Evolutionary conservation across 441 rosid species (phyloP).

Genomic region (Brassica hybrid): DNA sequence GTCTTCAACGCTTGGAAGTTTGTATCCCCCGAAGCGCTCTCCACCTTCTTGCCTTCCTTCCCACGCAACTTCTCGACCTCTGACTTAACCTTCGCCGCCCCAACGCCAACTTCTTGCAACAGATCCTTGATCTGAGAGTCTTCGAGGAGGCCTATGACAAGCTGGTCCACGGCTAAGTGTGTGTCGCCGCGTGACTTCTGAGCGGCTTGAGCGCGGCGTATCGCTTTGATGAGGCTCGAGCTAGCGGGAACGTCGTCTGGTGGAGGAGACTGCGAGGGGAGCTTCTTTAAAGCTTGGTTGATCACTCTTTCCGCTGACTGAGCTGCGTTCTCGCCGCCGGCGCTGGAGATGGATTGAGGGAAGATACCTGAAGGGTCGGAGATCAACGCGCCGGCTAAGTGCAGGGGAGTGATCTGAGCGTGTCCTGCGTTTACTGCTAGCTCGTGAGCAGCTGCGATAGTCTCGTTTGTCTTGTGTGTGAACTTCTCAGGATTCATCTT

Average conservation of each 20-base stretch:
- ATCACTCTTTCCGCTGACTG: conserved; percentile 72
- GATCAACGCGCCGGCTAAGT: conserved; percentile 70
- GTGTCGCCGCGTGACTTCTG: conserved; percentile 78
- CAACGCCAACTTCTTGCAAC: conserved; percentile 73
- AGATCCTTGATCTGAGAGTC: conserved; percentile 84
- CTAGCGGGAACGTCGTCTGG: conserved; percentile 81
- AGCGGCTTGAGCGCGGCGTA: conserved; percentile 75
- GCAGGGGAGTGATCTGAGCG: conserved; percentile 87
- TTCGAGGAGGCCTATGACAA: conserved; percentile 85
- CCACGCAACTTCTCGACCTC: conserved; percentile 93
- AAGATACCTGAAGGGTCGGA: conserved; percentile 77
- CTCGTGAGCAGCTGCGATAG: conserved; percentile 74
- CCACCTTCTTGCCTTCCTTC: conserved; percentile 87
- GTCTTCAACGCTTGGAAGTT: conserved; percentile 84
- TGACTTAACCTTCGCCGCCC: conserved; percentile 57
- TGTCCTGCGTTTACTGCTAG: conserved; percentile 71
- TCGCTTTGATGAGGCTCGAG: conserved; percentile 68
- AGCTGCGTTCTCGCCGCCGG: conserved; percentile 66
- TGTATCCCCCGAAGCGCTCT: conserved; percentile 86
- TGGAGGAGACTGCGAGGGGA: conserved; percentile 81
- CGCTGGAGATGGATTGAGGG: conserved; percentile 57
- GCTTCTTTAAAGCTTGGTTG: conserved; percentile 71
- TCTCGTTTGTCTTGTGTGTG: conserved; percentile 90
- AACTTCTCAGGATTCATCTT: conserved; percentile 85
- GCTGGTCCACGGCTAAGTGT: conserved; percentile 83